These are phyloP conservation scores for Phoma sp. DNA, from an alignment of 2,329 filamentous ascomycete genomes.

Conservation along the genomic window DNA sequence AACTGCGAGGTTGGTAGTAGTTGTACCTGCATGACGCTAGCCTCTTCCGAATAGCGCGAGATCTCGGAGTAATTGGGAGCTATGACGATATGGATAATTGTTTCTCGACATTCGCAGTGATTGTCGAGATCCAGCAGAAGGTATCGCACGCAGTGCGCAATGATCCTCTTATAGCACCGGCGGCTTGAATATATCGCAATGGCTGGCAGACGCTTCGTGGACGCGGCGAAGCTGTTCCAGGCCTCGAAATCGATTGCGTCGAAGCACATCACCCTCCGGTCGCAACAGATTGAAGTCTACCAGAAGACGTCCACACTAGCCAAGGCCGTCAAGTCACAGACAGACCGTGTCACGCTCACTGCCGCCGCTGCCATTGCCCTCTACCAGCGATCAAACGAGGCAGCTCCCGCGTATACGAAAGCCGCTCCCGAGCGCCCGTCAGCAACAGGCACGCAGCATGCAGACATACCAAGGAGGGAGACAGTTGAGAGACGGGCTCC, in stretches of 20 bases:
- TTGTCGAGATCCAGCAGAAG: not conserved
- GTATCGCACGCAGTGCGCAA: not conserved
- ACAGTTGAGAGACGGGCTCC: constrained; percentile 34
- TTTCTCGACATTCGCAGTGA: not conserved
- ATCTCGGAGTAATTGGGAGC: constrained; percentile 11
- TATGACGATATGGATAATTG: constrained; percentile 12
- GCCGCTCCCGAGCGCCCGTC: constrained; percentile 30
- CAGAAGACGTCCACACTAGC: constrained; percentile 70
- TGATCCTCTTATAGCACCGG: not conserved
- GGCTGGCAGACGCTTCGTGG: constrained; percentile 60
- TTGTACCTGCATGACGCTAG: constrained; percentile 17
- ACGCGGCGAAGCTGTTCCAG: constrained; percentile 60
- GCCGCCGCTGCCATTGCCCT: constrained; percentile 67
- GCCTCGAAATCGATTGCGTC: constrained; percentile 55
- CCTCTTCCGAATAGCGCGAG: constrained; percentile 5
- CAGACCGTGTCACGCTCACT: constrained; percentile 67
- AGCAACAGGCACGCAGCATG: constrained; percentile 28
- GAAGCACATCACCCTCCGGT: constrained; percentile 66
- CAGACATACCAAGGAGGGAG: constrained; percentile 39
- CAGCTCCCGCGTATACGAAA: constrained; percentile 45
- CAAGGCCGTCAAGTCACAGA: constrained; percentile 67
- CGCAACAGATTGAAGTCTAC: constrained; percentile 68
- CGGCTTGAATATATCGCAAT: constrained; percentile 44
- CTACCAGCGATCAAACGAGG: constrained; percentile 64
- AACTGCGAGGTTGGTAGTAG: constrained; percentile 13